Conservation (phyloP, 306 rosid genomes). For the Elaeagnus macrophylla region DNA sequence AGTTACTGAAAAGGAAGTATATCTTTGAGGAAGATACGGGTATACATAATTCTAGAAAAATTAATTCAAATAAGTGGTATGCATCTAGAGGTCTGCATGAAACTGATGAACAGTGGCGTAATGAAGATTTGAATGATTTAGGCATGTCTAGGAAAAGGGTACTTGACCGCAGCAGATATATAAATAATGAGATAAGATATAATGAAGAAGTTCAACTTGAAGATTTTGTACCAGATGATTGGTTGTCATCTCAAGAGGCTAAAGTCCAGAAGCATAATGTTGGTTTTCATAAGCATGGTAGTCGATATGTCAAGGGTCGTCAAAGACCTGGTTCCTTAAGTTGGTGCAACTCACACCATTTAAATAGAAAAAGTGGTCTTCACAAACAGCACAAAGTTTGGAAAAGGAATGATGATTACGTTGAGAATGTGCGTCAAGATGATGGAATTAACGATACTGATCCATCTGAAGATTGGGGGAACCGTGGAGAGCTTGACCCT, state of each 20-base stretch:
- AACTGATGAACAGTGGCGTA: constrained; percentile 51
- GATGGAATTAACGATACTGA: constrained; percentile 31
- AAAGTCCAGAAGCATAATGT: constrained; percentile 29
- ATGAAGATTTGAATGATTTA: constrained; percentile 34
- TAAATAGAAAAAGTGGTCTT: constrained; percentile 40
- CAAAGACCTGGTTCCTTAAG: constrained; percentile 45
- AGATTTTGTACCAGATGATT: constrained; percentile 43
- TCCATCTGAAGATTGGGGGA: constrained; percentile 45
- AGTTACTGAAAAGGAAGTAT: constrained; percentile 52
- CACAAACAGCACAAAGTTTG: constrained; percentile 52
- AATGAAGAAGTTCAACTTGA: constrained; percentile 25
- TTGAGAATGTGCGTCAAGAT: constrained; percentile 30
- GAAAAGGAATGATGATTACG: constrained; percentile 50
- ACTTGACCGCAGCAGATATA: constrained; percentile 34
- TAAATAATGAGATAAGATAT: constrained; percentile 35
- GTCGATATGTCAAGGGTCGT: constrained; percentile 42
- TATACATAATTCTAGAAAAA: constrained; percentile 32
- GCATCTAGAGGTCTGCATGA: constrained; percentile 38
- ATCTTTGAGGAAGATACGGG: constrained; percentile 30
- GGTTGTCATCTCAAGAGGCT: constrained; percentile 35
- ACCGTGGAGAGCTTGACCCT: constrained; percentile 44
- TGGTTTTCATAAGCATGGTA: constrained; percentile 34
- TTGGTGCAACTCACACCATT: constrained; percentile 40
- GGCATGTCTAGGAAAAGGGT: constrained; percentile 38
- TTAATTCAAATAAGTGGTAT: constrained; percentile 37